phyloP scores from a whole-genome alignment of 2,329 filamentous ascomycete species.

The Cladophialophora chaetospira region DNA sequence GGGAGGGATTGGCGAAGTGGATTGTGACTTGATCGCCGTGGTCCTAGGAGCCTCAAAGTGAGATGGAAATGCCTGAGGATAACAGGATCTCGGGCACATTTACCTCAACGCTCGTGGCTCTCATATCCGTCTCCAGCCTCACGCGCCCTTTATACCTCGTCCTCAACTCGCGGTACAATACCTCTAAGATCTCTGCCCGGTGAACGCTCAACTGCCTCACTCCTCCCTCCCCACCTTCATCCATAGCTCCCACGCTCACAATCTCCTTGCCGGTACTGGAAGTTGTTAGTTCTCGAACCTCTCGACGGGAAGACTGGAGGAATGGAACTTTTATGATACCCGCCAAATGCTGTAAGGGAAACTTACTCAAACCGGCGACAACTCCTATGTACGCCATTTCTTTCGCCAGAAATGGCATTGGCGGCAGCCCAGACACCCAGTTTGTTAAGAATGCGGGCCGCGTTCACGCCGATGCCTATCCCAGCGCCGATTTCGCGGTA shows the following conservation, averaged over 20 bases:
- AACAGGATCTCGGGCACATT: neutral
- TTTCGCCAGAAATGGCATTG: constrained; percentile 36
- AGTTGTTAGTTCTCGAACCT: too few relatives aligned
- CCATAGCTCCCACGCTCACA: constrained; percentile 33
- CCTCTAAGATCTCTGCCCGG: constrained; percentile 43
- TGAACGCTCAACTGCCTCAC: constrained; percentile 9
- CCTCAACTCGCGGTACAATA: constrained; percentile 5
- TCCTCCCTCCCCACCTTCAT: constrained; percentile 26
- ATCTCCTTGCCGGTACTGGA: constrained; percentile 39
- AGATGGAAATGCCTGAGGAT: neutral
- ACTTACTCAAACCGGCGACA: constrained; percentile 43
- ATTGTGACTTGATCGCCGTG: constrained; percentile 9
- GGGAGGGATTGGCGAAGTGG: constrained; percentile 34
- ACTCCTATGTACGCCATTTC: constrained; percentile 38
- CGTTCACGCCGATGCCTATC: constrained; percentile 26
- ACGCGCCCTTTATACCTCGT: neutral
- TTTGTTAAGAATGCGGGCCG: constrained; percentile 23
- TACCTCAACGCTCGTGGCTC: constrained; percentile 5
- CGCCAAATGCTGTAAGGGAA: too few relatives aligned
- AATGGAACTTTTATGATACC: too few relatives aligned
- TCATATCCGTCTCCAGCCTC: constrained; percentile 8
- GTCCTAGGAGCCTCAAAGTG: neutral
- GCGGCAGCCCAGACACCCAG: constrained; percentile 39
- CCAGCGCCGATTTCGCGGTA: constrained; percentile 31
- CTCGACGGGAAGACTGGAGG: too few relatives aligned